Evolutionary conservation across 202 grass and related monocot genomes (phyloP).

Genomic region (Hordeum pubiflorum): DNA sequence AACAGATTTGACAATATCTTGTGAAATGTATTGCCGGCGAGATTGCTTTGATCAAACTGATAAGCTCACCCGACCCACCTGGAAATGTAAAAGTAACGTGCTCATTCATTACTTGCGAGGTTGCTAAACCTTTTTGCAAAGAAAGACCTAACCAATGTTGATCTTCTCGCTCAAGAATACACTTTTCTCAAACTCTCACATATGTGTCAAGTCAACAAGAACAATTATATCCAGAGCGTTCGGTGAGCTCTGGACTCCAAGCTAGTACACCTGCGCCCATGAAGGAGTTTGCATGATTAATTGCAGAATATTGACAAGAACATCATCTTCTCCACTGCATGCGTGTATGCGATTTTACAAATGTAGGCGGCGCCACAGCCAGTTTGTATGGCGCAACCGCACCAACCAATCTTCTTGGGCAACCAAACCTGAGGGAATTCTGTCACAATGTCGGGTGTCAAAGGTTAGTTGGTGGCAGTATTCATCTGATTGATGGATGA

Average conservation of each 20-base stretch:
- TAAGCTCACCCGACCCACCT: constrained; percentile 32
- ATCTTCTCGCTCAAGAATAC: constrained; percentile 24
- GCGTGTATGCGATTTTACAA: neutral
- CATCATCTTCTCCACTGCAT: constrained; percentile 18
- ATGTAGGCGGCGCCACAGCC: neutral
- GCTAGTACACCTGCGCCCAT: constrained; percentile 9
- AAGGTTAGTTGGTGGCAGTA: constrained; percentile 14
- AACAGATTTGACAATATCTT: constrained; percentile 14
- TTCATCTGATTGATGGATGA: constrained; percentile 11
- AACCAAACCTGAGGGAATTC: neutral
- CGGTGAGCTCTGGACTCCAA: neutral
- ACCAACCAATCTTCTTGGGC: constrained; percentile 43
- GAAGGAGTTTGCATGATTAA: neutral
- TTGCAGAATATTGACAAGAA: neutral
- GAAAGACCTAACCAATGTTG: constrained; percentile 28
- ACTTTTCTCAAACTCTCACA: neutral
- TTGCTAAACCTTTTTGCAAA: neutral
- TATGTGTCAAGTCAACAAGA: constrained; percentile 18
- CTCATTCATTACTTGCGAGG: neutral
- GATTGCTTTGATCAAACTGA: constrained; percentile 18
- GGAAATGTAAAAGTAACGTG: constrained; percentile 7
- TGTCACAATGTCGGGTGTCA: constrained; percentile 23
- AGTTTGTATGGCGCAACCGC: neutral
- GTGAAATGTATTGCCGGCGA: neutral
- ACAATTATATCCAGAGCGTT: constrained; percentile 20